Conservation (phyloP, 2,329 filamentous ascomycete species). For the Trichoderma citrinoviride region DNA sequence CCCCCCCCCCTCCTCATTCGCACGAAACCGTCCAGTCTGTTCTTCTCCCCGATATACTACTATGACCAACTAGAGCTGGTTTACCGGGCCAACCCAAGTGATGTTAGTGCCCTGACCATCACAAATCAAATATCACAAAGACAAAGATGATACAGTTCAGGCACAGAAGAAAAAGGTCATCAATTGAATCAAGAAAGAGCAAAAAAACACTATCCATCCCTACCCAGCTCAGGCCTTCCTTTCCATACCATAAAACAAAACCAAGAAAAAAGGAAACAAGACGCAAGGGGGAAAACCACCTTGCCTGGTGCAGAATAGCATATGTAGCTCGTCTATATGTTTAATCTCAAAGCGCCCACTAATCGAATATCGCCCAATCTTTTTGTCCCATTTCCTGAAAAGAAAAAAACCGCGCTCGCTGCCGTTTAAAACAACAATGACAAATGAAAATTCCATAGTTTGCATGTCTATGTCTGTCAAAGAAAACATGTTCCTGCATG, state of each 20-base stretch:
- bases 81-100: too few relatives aligned
- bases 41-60: too few relatives aligned
- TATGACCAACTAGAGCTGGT: too few relatives aligned
- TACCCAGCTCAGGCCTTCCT: background rate
- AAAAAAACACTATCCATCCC: background rate
- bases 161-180: background rate
- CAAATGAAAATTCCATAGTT: background rate
- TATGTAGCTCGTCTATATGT: slow-evolving; percentile 18
- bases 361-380: background rate
- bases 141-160: too few relatives aligned
- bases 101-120: too few relatives aligned
- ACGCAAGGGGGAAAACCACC: background rate
- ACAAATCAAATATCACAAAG: too few relatives aligned
- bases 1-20: too few relatives aligned
- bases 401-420: slow-evolving; percentile 6
- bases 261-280: background rate
- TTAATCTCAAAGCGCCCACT: slow-evolving; percentile 8
- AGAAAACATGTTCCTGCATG: background rate
- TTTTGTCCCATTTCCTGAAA: slow-evolving; percentile 10
- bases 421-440: background rate
- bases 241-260: background rate
- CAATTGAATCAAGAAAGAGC: background rate
- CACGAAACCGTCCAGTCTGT: too few relatives aligned
- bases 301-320: background rate
- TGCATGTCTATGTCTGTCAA: slow-evolving; percentile 11